Conservation (phyloP, 257 asterid species). For the Solanum chiquidenum region DNA sequence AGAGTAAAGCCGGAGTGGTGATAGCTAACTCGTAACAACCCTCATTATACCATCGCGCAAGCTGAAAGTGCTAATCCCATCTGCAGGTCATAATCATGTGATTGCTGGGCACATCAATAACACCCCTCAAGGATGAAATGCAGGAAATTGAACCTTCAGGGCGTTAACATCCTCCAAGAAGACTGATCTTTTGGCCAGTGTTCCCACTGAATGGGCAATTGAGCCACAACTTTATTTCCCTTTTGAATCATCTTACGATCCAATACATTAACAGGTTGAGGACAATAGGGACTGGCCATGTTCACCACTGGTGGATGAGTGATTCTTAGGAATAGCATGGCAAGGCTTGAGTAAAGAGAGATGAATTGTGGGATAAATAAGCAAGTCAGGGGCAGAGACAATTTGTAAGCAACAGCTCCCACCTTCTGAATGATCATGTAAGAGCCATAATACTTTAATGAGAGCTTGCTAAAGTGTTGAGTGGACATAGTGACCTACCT, state of each 20-base stretch:
- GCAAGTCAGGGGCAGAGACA: neutral
- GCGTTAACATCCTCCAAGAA: neutral
- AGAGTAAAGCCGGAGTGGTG: neutral
- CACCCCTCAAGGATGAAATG: neutral
- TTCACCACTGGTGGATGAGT: neutral
- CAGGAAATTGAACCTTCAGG: neutral
- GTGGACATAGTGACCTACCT: neutral
- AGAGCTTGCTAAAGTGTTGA: neutral
- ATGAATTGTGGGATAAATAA: neutral
- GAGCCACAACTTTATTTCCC: neutral
- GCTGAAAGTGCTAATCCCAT: neutral
- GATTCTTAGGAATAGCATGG: neutral
- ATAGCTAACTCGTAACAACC: neutral
- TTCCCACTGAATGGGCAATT: neutral
- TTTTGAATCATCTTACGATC: neutral
- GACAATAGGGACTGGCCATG: neutral
- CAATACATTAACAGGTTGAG: neutral
- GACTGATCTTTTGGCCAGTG: neutral
- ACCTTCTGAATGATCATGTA: neutral
- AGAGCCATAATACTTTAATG: neutral
- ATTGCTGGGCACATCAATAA: neutral
- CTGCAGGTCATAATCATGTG: neutral
- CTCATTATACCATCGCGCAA: neutral
- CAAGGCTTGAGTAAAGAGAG: neutral
- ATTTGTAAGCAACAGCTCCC: neutral